Conservation (phyloP, 169 alveolate species). For the Plasmodium yoelii region DNA sequence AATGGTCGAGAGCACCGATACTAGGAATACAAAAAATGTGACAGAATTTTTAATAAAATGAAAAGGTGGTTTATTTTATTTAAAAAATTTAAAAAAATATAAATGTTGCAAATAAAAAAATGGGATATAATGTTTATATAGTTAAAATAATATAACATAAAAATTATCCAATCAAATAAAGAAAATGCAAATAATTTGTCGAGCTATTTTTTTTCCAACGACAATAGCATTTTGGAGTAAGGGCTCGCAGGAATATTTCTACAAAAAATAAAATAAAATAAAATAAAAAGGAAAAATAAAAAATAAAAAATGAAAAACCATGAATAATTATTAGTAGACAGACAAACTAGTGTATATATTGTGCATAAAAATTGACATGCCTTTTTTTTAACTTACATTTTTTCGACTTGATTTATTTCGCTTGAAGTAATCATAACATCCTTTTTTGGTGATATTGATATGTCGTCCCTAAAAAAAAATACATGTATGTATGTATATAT, state of each 20-base stretch:
- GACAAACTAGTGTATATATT: not conserved
- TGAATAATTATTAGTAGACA: not conserved
- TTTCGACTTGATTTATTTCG: conserved; percentile 71
- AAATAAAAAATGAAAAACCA: not conserved
- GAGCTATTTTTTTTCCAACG: conserved; percentile 22
- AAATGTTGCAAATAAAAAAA: no score
- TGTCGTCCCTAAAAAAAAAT: conserved; percentile 62
- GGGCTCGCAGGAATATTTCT: conserved; percentile 50
- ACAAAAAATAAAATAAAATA: no score
- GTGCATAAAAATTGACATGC: not conserved
- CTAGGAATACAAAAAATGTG: not conserved
- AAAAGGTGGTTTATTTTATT: no score
- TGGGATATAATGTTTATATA: no score
- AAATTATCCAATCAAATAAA: not conserved
- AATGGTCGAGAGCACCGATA: conserved; percentile 72
- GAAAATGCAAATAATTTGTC: not conserved
- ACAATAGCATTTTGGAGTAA: conserved; percentile 42
- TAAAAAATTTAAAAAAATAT: no score
- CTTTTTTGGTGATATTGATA: conserved; percentile 56
- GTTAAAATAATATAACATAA: no score
- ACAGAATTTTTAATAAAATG: no score
- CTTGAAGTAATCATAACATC: conserved; percentile 70
- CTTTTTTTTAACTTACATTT: conserved; percentile 43
- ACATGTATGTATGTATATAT: not conserved
- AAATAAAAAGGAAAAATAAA: no score